Percentiles rank a stretch among this genome's conserved stretches.
Conservation (phyloP, 768 basidiomycete genomes). For the Boletus reticuloceps region DNA sequence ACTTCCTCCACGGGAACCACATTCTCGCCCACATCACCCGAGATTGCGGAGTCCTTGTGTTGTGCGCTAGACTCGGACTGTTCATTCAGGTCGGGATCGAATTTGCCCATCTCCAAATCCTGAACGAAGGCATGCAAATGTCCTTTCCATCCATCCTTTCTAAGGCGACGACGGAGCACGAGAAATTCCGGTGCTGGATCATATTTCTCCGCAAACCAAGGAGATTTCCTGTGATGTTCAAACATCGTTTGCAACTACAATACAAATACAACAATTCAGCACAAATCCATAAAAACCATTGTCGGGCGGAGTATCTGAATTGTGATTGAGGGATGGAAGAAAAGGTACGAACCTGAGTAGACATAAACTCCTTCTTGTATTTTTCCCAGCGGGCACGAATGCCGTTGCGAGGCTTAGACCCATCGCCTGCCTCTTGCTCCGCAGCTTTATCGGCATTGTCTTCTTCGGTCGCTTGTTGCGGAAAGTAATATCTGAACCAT, state of each 20-base stretch:
- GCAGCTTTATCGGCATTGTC: slow-evolving; percentile 82
- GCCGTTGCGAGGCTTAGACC: slow-evolving; percentile 79
- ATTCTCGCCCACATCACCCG: slow-evolving; percentile 37
- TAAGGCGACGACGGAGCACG: slow-evolving; percentile 70
- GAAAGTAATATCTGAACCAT: slow-evolving; percentile 79
- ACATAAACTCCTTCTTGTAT: slow-evolving; percentile 89
- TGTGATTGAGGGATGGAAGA: slow-evolving; percentile 5
- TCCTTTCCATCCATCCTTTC: slow-evolving; percentile 83
- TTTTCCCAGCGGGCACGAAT: slow-evolving; percentile 87
- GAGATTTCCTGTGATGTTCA: slow-evolving; percentile 91
- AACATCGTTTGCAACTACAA: slow-evolving; percentile 93
- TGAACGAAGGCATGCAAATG: slow-evolving; percentile 68
- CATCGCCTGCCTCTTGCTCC: slow-evolving; percentile 80
- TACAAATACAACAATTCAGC: slow-evolving; percentile 35
- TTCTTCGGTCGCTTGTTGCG: slow-evolving; percentile 76
- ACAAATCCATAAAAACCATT: slow-evolving; percentile 8
- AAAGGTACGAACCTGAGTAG: slow-evolving; percentile 71
- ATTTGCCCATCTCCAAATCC: slow-evolving; percentile 82
- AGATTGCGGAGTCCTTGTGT: slow-evolving; percentile 46
- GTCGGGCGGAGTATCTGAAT: slow-evolving; percentile 14
- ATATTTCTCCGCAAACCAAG: slow-evolving; percentile 97
- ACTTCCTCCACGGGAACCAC: slow-evolving; percentile 46
- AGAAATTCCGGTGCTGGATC: slow-evolving; percentile 72
- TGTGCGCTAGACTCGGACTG: slow-evolving; percentile 49
- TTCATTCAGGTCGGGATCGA: slow-evolving; percentile 73